Evolutionary conservation across 345 rosid species (phyloP), one percentile per base, ranked within the genome.

Genomic region (Iberis pinnata): DNA sequence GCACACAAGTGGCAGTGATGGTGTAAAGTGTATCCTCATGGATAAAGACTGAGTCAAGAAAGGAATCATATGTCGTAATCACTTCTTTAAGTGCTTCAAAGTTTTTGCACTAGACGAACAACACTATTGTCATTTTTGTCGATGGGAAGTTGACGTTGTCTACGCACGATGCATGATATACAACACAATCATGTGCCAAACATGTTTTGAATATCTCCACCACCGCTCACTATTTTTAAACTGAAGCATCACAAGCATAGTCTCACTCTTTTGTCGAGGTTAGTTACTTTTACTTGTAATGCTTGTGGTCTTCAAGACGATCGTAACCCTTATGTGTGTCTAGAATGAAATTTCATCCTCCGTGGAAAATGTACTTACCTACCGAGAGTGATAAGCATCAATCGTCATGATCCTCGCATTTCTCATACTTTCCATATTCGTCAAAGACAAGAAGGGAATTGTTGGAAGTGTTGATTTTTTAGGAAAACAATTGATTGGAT

Each of bases 391-490:
- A 58, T 58, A 9, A 57, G 7, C 43, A 57, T 58, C 16, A 58
- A 57, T 7, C 62, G 62, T 11, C 62, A 57, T 35, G 36, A 58
- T 20, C 62, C 44, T 20, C 62, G 52, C 6, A 45, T 58, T 9
- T 58, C 45, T 44, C 63, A 25, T 24, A 58, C 63, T 16, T 58
- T 33, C 32, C 51, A 43, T 43, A 29, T 56, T 56, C 27, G 49
- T 6, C 19, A 19, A 15, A n/a, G n/a, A n/a, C 19, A 7, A 17
- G 20, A 18, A 8, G 29, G 24, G 12, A 20, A 19, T 3, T 17
- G 24, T 9, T 35, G 35, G 33, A 8, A 32, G 6, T 45, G 53
- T 46, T 36, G 44, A 35, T 53, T 58, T 12, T 58, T 53, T 35
- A 12, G 53, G 6, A 46, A 35, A 9, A 24, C 0, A 1, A 37